A percentile compares a stretch with the other conserved stretches of the same genome.
phyloP scores from a whole-genome alignment of 768 basidiomycete species.

The Tephrocybe sp. region DNA sequence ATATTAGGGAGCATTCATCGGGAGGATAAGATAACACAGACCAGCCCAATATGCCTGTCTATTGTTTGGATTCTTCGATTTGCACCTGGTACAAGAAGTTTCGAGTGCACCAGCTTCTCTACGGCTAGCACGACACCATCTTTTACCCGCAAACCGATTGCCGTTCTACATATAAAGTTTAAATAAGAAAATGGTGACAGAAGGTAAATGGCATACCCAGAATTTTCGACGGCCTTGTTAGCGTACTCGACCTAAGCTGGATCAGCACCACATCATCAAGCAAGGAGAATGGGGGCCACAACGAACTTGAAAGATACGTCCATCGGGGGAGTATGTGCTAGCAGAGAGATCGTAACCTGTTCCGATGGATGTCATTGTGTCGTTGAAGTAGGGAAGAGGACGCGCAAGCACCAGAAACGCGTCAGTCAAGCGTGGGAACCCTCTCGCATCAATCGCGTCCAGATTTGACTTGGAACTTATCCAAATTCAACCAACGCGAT shows the following conservation, averaged over 20 bases:
- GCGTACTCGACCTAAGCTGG: constrained; percentile 87
- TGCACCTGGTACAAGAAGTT: constrained; percentile 88
- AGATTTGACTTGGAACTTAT: constrained; percentile 6
- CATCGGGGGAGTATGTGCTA: constrained; percentile 94
- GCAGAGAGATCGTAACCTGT: constrained; percentile 98
- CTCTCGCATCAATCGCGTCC: constrained; percentile 26
- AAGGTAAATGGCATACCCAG: constrained; percentile 58
- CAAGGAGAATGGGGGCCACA: background rate
- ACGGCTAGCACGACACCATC: constrained; percentile 94
- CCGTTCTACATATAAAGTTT: constrained; percentile 57
- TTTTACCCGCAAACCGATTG: constrained; percentile 93
- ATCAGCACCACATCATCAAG: constrained; percentile 10
- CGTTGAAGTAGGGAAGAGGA: constrained; percentile 23
- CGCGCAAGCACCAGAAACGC: constrained; percentile 46
- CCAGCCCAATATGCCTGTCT: constrained; percentile 92
- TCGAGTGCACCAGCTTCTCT: constrained; percentile 97
- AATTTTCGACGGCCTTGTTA: constrained; percentile 97
- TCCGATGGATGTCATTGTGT: constrained; percentile 92
- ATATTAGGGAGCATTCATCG: background rate
- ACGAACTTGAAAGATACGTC: constrained; percentile 92
- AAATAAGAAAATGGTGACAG: background rate
- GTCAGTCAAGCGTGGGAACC: constrained; percentile 47
- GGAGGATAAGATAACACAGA: constrained; percentile 30
- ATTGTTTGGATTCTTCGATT: constrained; percentile 93
- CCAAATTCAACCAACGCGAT: constrained; percentile 15